Conservation (phyloP, 495 filamentous ascomycete species). For the Aspergillus homomorphus region DNA sequence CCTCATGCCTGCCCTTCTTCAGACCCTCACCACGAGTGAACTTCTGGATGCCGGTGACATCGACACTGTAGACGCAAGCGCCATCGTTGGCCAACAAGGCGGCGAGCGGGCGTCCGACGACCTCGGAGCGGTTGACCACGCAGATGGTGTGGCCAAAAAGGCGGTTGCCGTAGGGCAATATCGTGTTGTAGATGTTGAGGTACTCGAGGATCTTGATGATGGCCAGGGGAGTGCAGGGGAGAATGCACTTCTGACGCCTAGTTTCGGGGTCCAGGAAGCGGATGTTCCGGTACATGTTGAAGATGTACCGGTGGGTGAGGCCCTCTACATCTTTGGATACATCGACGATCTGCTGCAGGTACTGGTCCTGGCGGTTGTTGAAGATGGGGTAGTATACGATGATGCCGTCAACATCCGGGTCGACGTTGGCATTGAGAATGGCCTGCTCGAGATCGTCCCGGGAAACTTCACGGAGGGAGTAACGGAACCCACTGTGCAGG, state of each 20-base stretch:
- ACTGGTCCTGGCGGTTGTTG: slow-evolving; percentile 79
- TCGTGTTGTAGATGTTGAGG: slow-evolving; percentile 93
- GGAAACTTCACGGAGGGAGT: slow-evolving; percentile 74
- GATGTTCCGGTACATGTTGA: slow-evolving; percentile 99
- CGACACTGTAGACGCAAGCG: slow-evolving; percentile 90
- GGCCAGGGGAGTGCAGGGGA: slow-evolving; percentile 93
- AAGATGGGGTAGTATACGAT: slow-evolving; percentile 99
- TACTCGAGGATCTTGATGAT: slow-evolving; percentile 96
- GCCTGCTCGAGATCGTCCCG: slow-evolving; percentile 86
- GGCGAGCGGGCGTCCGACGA: slow-evolving; percentile 91
- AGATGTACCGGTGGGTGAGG: slow-evolving; percentile 87
- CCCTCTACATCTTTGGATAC: slow-evolving; percentile 93
- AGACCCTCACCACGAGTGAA: slow-evolving; percentile 87
- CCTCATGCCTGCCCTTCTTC: slow-evolving; percentile 76
- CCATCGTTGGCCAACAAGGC: slow-evolving; percentile 95
- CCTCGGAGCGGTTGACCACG: slow-evolving; percentile 91
- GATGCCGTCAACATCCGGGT: slow-evolving; percentile 79
- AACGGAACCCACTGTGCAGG: slow-evolving; percentile 72
- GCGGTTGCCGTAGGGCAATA: slow-evolving; percentile 88
- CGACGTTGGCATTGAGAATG: slow-evolving; percentile 77
- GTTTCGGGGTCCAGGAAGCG: slow-evolving; percentile 79
- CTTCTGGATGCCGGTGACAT: slow-evolving; percentile 86
- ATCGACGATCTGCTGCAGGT: slow-evolving; percentile 91
- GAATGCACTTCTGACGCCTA: slow-evolving; percentile 79
- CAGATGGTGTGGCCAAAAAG: slow-evolving; percentile 89